phyloP scores from a whole-genome alignment of 2,329 filamentous ascomycete species.

The Stagonosporopsis cucurbitacearum region DNA sequence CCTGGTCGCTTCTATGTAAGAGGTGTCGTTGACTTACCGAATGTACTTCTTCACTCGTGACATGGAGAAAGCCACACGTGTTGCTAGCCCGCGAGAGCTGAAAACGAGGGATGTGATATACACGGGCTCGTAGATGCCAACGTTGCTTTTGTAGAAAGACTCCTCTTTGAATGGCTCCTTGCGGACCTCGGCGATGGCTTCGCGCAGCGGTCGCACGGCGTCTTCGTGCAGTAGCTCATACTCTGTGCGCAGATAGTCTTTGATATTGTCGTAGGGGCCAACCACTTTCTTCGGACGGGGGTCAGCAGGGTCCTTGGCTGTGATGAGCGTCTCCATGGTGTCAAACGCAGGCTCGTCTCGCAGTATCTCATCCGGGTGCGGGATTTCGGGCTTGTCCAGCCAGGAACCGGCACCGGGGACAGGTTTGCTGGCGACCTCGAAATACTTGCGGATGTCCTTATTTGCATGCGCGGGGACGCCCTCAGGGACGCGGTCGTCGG shows the following conservation, averaged over 20 bases:
- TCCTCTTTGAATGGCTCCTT: slow-evolving; percentile 55
- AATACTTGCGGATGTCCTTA: slow-evolving; percentile 40
- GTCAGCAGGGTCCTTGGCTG: slow-evolving; percentile 18
- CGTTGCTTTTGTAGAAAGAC: slow-evolving; percentile 48
- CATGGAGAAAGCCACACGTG: slow-evolving; percentile 74
- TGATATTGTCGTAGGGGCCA: slow-evolving; percentile 65
- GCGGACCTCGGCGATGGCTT: slow-evolving; percentile 62
- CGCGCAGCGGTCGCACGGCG: slow-evolving; percentile 70
- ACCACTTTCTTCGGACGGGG: slow-evolving; percentile 44
- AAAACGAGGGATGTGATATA: slow-evolving; percentile 70
- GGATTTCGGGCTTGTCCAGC: slow-evolving; percentile 60
- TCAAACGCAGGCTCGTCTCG: slow-evolving; percentile 1
- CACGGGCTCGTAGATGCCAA: slow-evolving; percentile 59
- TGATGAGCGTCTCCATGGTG: slow-evolving; percentile 25
- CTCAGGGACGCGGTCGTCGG: slow-evolving; percentile 23
- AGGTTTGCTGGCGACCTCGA: slow-evolving; percentile 21
- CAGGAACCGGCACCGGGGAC: slow-evolving; percentile 32
- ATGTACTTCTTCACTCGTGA: slow-evolving; percentile 70
- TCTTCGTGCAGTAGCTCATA: slow-evolving; percentile 81
- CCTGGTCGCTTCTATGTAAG: no score
- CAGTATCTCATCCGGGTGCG: slow-evolving; percentile 60
- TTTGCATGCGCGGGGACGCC: slow-evolving; percentile 20
- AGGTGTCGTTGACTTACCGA: slow-evolving; percentile 43
- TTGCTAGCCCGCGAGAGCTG: slow-evolving; percentile 66
- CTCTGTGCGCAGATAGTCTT: slow-evolving; percentile 73